Base-by-base conservation (phyloP, 2,329 filamentous ascomycete genomes). In the Neofusicoccum cordaticola region DNA sequence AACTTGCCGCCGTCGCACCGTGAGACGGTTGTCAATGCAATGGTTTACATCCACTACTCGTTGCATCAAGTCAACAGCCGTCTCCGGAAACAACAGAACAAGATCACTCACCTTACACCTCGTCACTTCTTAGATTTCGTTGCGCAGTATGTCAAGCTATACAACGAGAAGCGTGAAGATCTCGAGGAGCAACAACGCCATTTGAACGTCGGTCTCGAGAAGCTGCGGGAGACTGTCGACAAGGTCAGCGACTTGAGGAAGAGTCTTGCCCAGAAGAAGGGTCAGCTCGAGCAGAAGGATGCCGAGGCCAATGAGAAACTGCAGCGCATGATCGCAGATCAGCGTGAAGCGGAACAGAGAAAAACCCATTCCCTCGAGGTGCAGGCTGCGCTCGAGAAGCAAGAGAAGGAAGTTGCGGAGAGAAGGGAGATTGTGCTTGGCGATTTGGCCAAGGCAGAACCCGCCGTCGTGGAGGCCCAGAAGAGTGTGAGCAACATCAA, bases 401-500 rank as follows among this genome's bases (percentile, higher is more conserved):
- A 98, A 76, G 93, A 98, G 76, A 85, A 88, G 58, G 91, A 96
- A 75, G 93, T 99, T 48, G 90, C 92, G 3, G 83, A 86, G 69
- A 89, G 95, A 68, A 90, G 87, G 76, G 89, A 94, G 77, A 88
- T 96, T 64, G 96, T 98, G 41, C 80, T 96, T 71, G 85, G 88
- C 70, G 95, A 99, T 80, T 83, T 99, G 66, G 94, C 92, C 35
- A 90, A 88, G 74, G 95, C 95, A 13, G 94, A 98, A 75, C 95
- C 95, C 8, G 95, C 95, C 56, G 95, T 99, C 63, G 81, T 91
- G 67, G 93, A 96, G 78, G 95, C 95, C 56, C 92, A 95, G 81
- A 92, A 93, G 76, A 97, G 93, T 79, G 96, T 99, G 78, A 95
- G 91, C 82, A 97, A 96, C 82, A 99, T 99, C 82, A 99, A 98